Evolutionary conservation across 202 grass and related monocot species (phyloP), one percentile per base, ranked within the genome.

Genomic region (Sporobolus alterniflorus): DNA sequence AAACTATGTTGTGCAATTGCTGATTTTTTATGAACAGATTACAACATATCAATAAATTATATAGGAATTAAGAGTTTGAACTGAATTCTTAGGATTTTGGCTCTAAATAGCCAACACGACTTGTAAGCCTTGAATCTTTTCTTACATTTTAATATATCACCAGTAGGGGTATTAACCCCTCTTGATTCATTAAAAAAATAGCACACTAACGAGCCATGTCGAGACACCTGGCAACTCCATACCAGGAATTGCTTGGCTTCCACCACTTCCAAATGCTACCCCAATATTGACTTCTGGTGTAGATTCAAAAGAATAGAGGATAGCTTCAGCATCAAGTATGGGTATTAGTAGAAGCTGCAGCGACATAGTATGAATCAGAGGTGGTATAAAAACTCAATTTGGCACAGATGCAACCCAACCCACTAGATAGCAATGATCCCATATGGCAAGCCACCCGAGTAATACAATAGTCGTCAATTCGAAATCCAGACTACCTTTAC

Each of bases 251-350:
- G 89, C 64, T 86, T 94, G 93, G 74, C 87, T 90, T 77, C 86
- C 90, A 77, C 93, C 96, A 64, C 93, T 95, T 90, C 96, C 96
- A 82, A 99, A 96, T 84, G 93, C 96, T 85, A 99, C 96, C 66
- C 91, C 94, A 81, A 96, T 92, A 86, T 83, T 92, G 82, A 99
- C 77, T 78, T 99, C 93, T 42, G 96, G 96, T 55, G 91, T 85
- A 60, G 96, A 92, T 71, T 92, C 93, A 84, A 99, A 99, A 72
- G 96, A 96, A 86, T 99, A 99, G 21, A 99, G 91, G 64, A 99
- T 71, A 75, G 96, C 93, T 94, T 96, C 91, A 40, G 93, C 93
- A 85, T 99, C 96, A 92, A 99, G 96, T 82, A 99, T 96, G 64
- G 96, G 96, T 89, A 51, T 89, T 66, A 99, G 82, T 42, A 89